Evolutionary conservation across 1,284 basidiomycete species (phyloP), one percentile per base, ranked within the genome.

Genomic region (Ceratobasidium sp.): DNA sequence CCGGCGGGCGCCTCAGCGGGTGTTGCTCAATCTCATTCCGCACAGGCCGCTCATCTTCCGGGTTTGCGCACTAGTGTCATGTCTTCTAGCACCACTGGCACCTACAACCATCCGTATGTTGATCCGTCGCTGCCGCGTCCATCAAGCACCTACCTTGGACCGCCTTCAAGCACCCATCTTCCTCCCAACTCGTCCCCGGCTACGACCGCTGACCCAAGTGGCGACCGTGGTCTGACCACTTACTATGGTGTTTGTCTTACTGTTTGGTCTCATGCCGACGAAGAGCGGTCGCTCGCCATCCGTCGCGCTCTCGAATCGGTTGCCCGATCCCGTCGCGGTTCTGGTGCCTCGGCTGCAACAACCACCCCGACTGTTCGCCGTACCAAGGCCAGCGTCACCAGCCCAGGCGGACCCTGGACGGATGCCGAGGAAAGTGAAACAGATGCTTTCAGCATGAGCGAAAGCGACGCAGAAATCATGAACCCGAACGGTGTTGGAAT

Each of bases 181-280:
- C 75, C 73, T 5, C 57, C 76, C 36, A 76, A 75, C 57, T 17
- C 76, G n/a, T 76, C 67, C 56, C 76, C 56, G 47, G 76, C 50
- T 44, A 51, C 72, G 33, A 74, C 60, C 56, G 72, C 75, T 27
- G 75, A 77, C 44, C 78, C 75, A 22, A 65, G 73, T 44, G 57
- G 69, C 33, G 72, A 76, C 11, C 63, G 77, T n/a, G 79, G 78
- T 9, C 77, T 82, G n/a, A 82, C 80, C 78, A 91, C 91, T 14
- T 97, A 95, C 81, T 90, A 97, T 80, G 96, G 95, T 57, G 94
- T 96, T 44, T 95, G 94, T 77, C 86, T 98, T 66, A 95, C 94
- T 2, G 94, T 97, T 0, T 98, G 95, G 95, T 95, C 93, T 9
- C 95, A 96, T 80, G 95, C 95, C 33, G 96, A 98, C 80, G 90